Evolutionary conservation across 192 early-diverging fungal genomes (phyloP).

Genomic region (Linnemannia hyalina): DNA sequence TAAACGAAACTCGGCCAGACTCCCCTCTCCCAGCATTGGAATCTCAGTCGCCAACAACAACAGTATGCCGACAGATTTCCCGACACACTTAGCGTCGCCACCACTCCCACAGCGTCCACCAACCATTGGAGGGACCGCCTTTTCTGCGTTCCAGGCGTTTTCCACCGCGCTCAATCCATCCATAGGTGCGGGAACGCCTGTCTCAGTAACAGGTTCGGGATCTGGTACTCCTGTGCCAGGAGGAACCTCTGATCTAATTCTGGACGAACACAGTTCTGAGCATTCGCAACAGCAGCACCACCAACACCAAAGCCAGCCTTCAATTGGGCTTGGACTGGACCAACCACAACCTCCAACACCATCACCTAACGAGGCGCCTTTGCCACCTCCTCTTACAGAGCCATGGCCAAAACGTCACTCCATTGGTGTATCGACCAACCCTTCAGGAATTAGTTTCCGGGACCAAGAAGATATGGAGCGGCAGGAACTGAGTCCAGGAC

Average conservation of each 20-base stretch:
- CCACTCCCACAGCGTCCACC: slow-evolving; percentile 34
- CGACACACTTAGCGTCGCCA: slow-evolving; percentile 45
- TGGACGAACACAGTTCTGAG: background rate
- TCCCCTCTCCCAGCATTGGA: slow-evolving; percentile 21
- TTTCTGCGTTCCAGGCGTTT: slow-evolving; percentile 39
- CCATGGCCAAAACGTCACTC: slow-evolving; percentile 24
- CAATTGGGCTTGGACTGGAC: slow-evolving; percentile 23
- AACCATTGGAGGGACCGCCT: slow-evolving; percentile 24
- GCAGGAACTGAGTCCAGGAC: slow-evolving; percentile 40
- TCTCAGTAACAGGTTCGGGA: background rate
- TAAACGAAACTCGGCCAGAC: background rate
- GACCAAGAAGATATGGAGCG: slow-evolving; percentile 39
- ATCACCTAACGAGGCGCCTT: background rate
- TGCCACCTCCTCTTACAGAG: background rate
- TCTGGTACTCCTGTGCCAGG: background rate
- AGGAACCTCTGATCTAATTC: background rate
- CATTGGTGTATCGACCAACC: slow-evolving; percentile 31
- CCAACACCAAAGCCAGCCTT: background rate
- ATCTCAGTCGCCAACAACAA: slow-evolving; percentile 13
- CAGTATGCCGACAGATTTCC: slow-evolving; percentile 47
- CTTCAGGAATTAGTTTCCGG: slow-evolving; percentile 28
- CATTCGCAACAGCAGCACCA: background rate
- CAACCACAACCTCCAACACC: background rate
- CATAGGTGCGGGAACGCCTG: slow-evolving; percentile 5
- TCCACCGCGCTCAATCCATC: slow-evolving; percentile 17